phyloP scores from a whole-genome alignment of 371 early-diverging fungal species.

The Saksenaea oblongispora region DNA sequence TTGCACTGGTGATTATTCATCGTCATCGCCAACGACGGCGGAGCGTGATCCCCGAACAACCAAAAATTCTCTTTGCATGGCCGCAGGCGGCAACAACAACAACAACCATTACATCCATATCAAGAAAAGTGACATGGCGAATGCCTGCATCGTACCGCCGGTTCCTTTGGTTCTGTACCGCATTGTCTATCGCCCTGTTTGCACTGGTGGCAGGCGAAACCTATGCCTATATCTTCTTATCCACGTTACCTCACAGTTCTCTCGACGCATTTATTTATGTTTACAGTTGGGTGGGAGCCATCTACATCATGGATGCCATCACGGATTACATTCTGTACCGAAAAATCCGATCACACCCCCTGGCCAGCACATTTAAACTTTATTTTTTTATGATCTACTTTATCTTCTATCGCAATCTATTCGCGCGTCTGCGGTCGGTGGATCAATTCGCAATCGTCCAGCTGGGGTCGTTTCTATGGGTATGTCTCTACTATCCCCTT shows the following conservation, averaged over 20 bases:
- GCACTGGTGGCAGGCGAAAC: slow-evolving; percentile 73
- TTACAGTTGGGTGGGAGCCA: slow-evolving; percentile 71
- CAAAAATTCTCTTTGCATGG: slow-evolving; percentile 23
- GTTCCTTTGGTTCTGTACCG: slow-evolving; percentile 75
- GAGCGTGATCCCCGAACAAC: background rate
- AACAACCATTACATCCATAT: slow-evolving; percentile 46
- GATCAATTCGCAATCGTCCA: slow-evolving; percentile 69
- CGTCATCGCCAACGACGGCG: slow-evolving; percentile 26
- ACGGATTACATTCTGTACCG: slow-evolving; percentile 67
- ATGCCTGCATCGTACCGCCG: slow-evolving; percentile 71
- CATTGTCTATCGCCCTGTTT: slow-evolving; percentile 60
- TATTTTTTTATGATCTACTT: slow-evolving; percentile 80
- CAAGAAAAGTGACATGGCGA: slow-evolving; percentile 45
- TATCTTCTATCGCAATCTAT: slow-evolving; percentile 77
- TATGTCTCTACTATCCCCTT: slow-evolving; percentile 72
- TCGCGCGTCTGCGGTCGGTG: slow-evolving; percentile 67
- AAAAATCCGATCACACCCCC: slow-evolving; percentile 67
- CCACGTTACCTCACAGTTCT: slow-evolving; percentile 56
- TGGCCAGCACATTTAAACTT: slow-evolving; percentile 67
- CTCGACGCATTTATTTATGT: slow-evolving; percentile 68
- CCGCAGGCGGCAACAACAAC: slow-evolving; percentile 29
- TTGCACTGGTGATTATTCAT: slow-evolving; percentile 65
- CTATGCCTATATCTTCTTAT: slow-evolving; percentile 64
- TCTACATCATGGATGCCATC: slow-evolving; percentile 63
- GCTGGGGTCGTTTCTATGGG: slow-evolving; percentile 71